Evolutionary conservation across 225 moss, liverwort and hornwort genomes (phyloP).

Genomic region (Marchantia polymorpha): DNA sequence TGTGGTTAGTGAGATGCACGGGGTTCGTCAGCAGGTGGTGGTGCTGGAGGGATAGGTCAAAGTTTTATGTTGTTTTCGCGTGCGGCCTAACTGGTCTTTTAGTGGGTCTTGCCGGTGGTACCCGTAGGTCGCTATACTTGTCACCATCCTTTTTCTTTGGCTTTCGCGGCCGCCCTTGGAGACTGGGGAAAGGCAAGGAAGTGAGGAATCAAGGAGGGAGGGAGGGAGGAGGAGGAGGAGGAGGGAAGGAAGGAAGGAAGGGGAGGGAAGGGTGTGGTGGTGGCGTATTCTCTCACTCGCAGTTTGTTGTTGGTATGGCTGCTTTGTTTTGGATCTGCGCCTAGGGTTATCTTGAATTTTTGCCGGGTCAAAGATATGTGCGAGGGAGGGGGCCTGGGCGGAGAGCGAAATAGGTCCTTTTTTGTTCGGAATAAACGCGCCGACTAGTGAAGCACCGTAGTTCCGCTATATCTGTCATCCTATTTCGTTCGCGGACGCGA

Average conservation of each 20-base stretch:
- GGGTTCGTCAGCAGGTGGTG: not conserved
- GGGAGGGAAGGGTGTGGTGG: not conserved
- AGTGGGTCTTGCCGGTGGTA: not conserved
- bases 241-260: not conserved
- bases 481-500: constrained; percentile 1
- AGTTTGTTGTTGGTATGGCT: not conserved
- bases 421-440: constrained; percentile 5
- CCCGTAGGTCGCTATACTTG: not conserved
- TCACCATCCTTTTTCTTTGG: not conserved
- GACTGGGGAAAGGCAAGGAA: not conserved
- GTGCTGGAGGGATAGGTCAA: not conserved
- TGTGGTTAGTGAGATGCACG: not conserved
- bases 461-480: constrained; percentile 7
- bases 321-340: constrained; percentile 1
- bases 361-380: not conserved
- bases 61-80: not conserved
- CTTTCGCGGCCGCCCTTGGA: not conserved
- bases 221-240: not conserved
- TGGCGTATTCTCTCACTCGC: not conserved
- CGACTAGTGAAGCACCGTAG: not conserved
- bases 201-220: not conserved
- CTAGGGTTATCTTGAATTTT: constrained; percentile 4
- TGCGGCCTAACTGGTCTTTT: not conserved
- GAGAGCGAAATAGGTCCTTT: not conserved
- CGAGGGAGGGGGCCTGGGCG: not conserved